Conservation (phyloP, 23 red algal species). For the Gracilaria domingensis region DNA sequence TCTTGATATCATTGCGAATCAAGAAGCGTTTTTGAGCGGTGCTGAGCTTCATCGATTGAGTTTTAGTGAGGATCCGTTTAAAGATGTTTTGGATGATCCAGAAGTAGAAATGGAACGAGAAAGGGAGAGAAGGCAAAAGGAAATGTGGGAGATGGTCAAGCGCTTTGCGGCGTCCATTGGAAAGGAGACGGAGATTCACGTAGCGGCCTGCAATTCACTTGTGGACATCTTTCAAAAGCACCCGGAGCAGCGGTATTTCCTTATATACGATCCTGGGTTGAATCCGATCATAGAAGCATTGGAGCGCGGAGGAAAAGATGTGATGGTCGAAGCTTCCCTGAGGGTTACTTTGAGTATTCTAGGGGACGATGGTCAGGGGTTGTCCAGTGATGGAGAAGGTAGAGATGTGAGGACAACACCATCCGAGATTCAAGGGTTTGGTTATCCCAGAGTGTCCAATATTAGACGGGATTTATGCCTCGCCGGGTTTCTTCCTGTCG, state of each 20-base stretch:
- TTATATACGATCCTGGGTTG: slow-evolving; percentile 82
- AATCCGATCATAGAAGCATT: slow-evolving; percentile 73
- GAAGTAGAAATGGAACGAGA: slow-evolving; percentile 75
- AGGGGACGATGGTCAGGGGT: slow-evolving; percentile 10
- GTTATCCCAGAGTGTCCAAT: slow-evolving; percentile 73
- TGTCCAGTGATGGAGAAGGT: not conserved
- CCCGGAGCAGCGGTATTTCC: slow-evolving; percentile 69
- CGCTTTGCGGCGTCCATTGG: slow-evolving; percentile 40
- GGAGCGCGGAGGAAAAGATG: slow-evolving; percentile 53
- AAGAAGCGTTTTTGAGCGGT: slow-evolving; percentile 11
- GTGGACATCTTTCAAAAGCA: slow-evolving; percentile 67
- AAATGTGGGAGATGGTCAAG: slow-evolving; percentile 72
- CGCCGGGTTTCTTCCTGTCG: slow-evolving; percentile 73
- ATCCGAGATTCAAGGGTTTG: slow-evolving; percentile 28
- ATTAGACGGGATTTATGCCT: slow-evolving; percentile 75
- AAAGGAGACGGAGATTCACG: slow-evolving; percentile 38
- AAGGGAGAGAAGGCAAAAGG: slow-evolving; percentile 64
- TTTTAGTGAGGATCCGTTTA: slow-evolving; percentile 70
- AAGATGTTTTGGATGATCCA: slow-evolving; percentile 78
- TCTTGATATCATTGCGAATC: not conserved
- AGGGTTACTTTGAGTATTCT: slow-evolving; percentile 56
- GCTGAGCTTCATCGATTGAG: slow-evolving; percentile 21
- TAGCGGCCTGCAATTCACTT: slow-evolving; percentile 58
- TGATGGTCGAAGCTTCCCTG: slow-evolving; percentile 55
- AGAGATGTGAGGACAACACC: slow-evolving; percentile 3